Evolutionary conservation across 2,329 filamentous ascomycete genomes (phyloP), one percentile per base, ranked within the genome.

Genomic region (Cercospora sp.): DNA sequence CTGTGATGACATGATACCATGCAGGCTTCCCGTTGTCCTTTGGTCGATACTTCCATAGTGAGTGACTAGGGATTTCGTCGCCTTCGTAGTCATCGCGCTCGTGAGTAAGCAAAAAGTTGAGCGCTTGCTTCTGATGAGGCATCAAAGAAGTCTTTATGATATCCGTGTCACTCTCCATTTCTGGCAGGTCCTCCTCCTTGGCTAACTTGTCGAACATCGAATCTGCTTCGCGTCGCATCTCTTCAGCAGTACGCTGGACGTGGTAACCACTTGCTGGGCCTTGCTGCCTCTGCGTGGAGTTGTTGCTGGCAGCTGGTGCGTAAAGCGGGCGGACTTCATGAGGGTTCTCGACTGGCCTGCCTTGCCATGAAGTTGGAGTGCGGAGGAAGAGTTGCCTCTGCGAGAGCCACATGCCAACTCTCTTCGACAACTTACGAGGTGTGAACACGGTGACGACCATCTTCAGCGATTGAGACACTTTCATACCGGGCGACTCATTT

Each of bases 1-100:
- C 91, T 10, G 92, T 97, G 73, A 99, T 94, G 66, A 97, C 88
- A 74, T 99, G 95, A 74, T 90, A 88, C 78, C 91, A 97, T 16
- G 85, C 80, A 63, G 82, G 87, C 69, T 86, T 82, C 1, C 91
- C 87, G 67, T 84, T 86, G 3, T 82, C 81, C 61, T 82, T 82
- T 49, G 83, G 81, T 65, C 87, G 86, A 24, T 86, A 80, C 74
- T 91, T 89, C 93, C 94, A 98, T 43, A 97, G 87, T 0, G 92
- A 91, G 62, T 89, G 89, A 70, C 89, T 87, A 2, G 70, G 66
- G 10, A 71, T 69, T 6, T 72, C 71, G 34, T 90, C 87, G 3
- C 84, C 82, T 0, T 83, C 82, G 21, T 87, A 86, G 62, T 85
- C 85, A n/a, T 84, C 83, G 12, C 86, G 84, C 79, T 98, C 94